Conservation (phyloP, 2,329 filamentous ascomycete species). For the Monosporascus sp. region DNA sequence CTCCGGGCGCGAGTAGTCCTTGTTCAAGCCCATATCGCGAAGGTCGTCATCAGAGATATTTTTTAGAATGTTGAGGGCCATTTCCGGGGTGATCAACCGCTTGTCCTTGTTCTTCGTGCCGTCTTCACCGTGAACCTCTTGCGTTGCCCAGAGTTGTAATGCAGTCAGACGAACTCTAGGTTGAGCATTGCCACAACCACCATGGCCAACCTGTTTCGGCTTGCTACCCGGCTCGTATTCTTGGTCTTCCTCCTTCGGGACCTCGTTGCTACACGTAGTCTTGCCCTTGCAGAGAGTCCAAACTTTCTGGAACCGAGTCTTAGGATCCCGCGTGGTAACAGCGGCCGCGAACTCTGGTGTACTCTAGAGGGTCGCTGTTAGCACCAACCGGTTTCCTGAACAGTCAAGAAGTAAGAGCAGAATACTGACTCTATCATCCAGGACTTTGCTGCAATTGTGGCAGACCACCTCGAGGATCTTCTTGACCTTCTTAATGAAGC, state of each 20-base stretch:
- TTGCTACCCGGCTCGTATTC: slow-evolving; percentile 60
- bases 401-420: slow-evolving; percentile 51
- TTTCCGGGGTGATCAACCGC: slow-evolving; percentile 74
- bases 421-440: slow-evolving; percentile 95
- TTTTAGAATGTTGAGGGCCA: slow-evolving; percentile 81
- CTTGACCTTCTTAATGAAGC: slow-evolving; percentile 98
- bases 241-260: slow-evolving; percentile 64
- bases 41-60: slow-evolving; percentile 80
- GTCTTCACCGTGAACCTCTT: slow-evolving; percentile 76
- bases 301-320: slow-evolving; percentile 87
- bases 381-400: slow-evolving; percentile 49
- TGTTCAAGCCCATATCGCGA: slow-evolving; percentile 82
- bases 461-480: slow-evolving; percentile 98
- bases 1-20: slow-evolving; percentile 91
- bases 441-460: slow-evolving; percentile 96
- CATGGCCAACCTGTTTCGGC: slow-evolving; percentile 60
- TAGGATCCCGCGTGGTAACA: slow-evolving; percentile 81
- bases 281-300: slow-evolving; percentile 92
- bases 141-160: slow-evolving; percentile 71
- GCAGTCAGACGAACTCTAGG: slow-evolving; percentile 85
- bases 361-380: slow-evolving; percentile 62
- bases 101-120: slow-evolving; percentile 71
- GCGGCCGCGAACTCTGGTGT: slow-evolving; percentile 81
- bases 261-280: slow-evolving; percentile 75
- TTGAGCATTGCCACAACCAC: slow-evolving; percentile 88